phyloP scores from a whole-genome alignment of 208 protist genomes.

The Leptomonas pyrrhocoris region DNA sequence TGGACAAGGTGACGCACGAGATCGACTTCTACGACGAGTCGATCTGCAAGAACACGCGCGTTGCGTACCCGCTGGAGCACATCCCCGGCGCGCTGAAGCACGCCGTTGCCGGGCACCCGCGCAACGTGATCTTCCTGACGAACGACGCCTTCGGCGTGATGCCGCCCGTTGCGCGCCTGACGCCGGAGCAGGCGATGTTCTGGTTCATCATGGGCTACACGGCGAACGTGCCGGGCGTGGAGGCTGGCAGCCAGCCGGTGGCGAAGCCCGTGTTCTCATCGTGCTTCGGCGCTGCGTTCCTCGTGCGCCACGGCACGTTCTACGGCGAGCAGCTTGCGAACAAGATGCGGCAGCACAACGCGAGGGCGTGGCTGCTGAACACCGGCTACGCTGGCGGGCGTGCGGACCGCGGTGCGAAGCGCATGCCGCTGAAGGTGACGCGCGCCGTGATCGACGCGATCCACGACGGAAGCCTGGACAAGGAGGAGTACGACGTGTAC shows the following conservation, averaged over 20 bases:
- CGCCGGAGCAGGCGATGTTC: conserved; percentile 94
- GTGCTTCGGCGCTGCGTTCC: conserved; percentile 96
- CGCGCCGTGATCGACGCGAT: conserved; percentile 96
- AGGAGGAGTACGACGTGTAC: conserved; percentile 68
- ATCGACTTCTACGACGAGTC: conserved; percentile 94
- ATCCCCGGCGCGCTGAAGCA: conserved; percentile 92
- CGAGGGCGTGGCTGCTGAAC: conserved; percentile 94
- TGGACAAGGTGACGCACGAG: conserved; percentile 58
- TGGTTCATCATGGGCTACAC: conserved; percentile 96
- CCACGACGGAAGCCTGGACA: conserved; percentile 91
- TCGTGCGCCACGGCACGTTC: conserved; percentile 95
- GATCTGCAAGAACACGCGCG: conserved; percentile 97
- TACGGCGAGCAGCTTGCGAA: conserved; percentile 96
- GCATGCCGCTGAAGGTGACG: conserved; percentile 93
- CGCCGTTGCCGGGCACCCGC: conserved; percentile 86
- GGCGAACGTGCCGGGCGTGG: conserved; percentile 93
- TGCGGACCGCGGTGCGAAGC: conserved; percentile 83
- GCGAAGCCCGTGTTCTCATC: conserved; percentile 95
- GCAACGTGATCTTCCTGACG: conserved; percentile 97
- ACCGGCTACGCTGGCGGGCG: conserved; percentile 94
- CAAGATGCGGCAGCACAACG: conserved; percentile 90
- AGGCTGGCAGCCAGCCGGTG: conserved; percentile 91
- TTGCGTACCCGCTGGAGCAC: conserved; percentile 94
- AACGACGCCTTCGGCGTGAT: conserved; percentile 98
- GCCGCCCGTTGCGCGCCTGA: conserved; percentile 93